phyloP scores from a whole-genome alignment of 768 basidiomycete species.

The Tricholoma furcatifolium region DNA sequence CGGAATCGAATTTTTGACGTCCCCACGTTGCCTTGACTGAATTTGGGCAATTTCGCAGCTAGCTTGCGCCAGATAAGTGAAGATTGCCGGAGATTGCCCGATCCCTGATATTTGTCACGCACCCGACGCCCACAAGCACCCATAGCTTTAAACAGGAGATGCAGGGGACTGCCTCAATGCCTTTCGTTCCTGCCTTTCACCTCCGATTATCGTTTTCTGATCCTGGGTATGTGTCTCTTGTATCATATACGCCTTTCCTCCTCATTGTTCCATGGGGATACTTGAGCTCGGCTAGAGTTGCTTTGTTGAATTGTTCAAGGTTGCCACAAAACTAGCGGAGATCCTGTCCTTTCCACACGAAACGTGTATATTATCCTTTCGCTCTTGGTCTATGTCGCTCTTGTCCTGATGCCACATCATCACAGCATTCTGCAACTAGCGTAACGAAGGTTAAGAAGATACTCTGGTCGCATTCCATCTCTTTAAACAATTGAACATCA shows the following conservation, averaged over 20 bases:
- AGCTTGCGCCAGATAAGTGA: background rate
- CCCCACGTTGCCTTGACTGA: background rate
- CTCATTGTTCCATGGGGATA: background rate
- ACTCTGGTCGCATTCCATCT: background rate
- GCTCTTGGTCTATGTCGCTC: background rate
- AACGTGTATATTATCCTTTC: background rate
- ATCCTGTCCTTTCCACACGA: background rate
- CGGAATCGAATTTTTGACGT: background rate
- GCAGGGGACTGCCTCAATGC: background rate
- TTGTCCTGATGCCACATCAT: slow-evolving; percentile 3
- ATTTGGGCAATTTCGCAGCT: background rate
- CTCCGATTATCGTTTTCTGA: background rate
- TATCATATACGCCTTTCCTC: background rate
- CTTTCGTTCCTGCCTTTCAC: background rate
- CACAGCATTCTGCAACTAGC: background rate
- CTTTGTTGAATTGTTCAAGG: background rate
- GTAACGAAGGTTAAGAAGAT: background rate
- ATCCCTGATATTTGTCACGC: slow-evolving; percentile 3
- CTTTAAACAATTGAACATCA: no score
- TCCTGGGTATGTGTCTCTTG: slow-evolving; percentile 1
- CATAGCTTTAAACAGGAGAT: slow-evolving; percentile 9
- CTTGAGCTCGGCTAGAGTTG: background rate
- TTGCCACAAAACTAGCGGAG: background rate
- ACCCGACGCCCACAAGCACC: slow-evolving; percentile 8
- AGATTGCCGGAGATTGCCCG: slow-evolving; percentile 11